Base-by-base conservation (phyloP, 1,139 yeast genomes). In the Pichia sp. region DNA sequence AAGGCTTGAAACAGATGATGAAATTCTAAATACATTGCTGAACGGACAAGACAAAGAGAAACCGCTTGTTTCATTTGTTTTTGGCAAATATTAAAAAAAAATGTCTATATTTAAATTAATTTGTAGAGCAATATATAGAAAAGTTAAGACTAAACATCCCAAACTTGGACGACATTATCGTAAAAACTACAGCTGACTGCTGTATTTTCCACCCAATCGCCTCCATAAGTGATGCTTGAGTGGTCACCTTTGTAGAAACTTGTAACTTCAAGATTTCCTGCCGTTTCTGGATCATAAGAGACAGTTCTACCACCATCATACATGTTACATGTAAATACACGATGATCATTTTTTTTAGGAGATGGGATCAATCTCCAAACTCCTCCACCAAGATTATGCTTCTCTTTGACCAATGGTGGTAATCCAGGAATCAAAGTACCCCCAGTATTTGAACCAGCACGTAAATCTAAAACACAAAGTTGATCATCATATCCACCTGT, bases 401-500 rank as follows among this genome's bases (percentile, higher is more conserved):
- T 68, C 28, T 70, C 63, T 5, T 63, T 55, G 1, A 69, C 68
- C 45, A 64, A 60, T 7, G 90, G 90, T 0, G 73, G 68, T 40
- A 74, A 64, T 1, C 81, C 78, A 18, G 69, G 66, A 8, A 75
- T 66, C 44, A 79, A 63, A 10, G 65, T 65, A 36, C 59, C 60
- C 39, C 72, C 77, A n/a, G 75, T 68, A 5, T 35, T 42, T 5
- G 35, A 10, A 1, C 71, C 59, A 54, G 78, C 74, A 50, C 96
- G 68, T 41, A 88, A 62, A 64, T 90, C 97, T 43, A 88, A 69
- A 0, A 78, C 69, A 48, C 90, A 72, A 43, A 92, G 66, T 50
- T 74, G 65, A 61, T 92, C 97, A 65, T 92, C 98, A 64, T 92
- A 92, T 0, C 96, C 86, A 0, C 98, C 98, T 0, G 97, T 87